A percentile compares a stretch with the other conserved stretches of the same genome.
phyloP scores from a whole-genome alignment of 1,284 basidiomycete species.

The Ganoderma meredithae region DNA sequence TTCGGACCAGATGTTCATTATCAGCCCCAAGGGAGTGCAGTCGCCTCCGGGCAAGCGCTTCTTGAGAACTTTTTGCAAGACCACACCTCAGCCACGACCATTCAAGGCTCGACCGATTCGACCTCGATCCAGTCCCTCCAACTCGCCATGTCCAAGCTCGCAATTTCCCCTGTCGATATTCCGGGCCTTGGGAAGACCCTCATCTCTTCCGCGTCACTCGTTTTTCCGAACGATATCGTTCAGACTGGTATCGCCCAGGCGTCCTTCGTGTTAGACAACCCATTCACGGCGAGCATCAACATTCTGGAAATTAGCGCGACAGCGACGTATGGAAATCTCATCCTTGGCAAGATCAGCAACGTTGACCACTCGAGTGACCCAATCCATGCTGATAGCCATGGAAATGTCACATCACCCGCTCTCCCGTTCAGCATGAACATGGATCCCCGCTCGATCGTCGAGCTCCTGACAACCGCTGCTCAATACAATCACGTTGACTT shows the following conservation, averaged over 20 bases:
- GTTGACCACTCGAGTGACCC: conserved; percentile 50
- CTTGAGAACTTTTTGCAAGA: conserved; percentile 81
- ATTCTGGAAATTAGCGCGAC: conserved; percentile 63
- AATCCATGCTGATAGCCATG: conserved; percentile 69
- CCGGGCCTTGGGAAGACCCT: conserved; percentile 73
- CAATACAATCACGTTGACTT: conserved; percentile 64
- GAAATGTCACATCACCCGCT: conserved; percentile 62
- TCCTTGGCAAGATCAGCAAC: conserved; percentile 64
- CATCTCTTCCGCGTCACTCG: conserved; percentile 60
- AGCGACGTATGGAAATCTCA: conserved; percentile 61
- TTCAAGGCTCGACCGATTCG: conserved; percentile 64
- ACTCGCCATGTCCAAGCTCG: conserved; percentile 69
- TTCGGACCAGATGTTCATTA: conserved; percentile 62
- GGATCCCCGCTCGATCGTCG: conserved; percentile 68
- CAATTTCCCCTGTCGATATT: conserved; percentile 67
- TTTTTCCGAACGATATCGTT: conserved; percentile 66
- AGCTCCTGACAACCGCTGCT: conserved; percentile 62
- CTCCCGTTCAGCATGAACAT: conserved; percentile 74
- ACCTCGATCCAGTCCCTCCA: conserved; percentile 74
- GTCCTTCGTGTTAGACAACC: conserved; percentile 69
- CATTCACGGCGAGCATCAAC: conserved; percentile 82
- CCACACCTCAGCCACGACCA: conserved; percentile 62
- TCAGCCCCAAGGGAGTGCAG: conserved; percentile 64
- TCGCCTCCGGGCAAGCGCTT: conserved; percentile 62
- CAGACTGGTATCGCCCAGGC: conserved; percentile 63